Base-by-base conservation (phyloP, 805 yeast species). In the Wickerhamiella azymoides region DNA sequence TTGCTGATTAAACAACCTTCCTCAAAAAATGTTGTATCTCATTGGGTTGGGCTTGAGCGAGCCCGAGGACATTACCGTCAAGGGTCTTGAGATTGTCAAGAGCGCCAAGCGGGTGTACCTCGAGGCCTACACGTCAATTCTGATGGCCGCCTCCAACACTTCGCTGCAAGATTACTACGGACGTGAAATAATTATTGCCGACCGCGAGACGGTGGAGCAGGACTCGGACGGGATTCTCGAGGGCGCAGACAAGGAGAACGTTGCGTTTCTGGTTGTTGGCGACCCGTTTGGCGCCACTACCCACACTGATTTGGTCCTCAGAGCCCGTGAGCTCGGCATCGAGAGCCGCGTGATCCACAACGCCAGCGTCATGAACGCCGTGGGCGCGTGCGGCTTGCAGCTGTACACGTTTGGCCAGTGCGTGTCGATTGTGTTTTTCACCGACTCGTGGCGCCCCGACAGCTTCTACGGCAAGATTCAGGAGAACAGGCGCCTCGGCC, bases 221-320 rank as follows among this genome's bases (percentile, higher is more conserved):
- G 93, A 89, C 7, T 78, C 92, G 24, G 97, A 88, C 57, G 71
- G 73, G 35, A 92, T 89, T 49, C 68, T 89, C 51, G 80, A 68
- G 17, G 78, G 76, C 49, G 96, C 93, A 1, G 75, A 81, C 27
- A 69, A 64, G 18, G 89, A 81, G 46, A 96, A 92, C 60, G 73
- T 89, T 60, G 97, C 96, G 0, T 86, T 89, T 55, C 70, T 92
- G 52, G 98, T 92, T 17, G 98, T 89, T 24, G 98, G 98, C 30
- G 98, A 89, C 62, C 94, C 89, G 28, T 89, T 85, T 59, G 98
- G 98, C 28, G 98, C 98, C 27, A 89, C 98, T 4, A 89, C 98
- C 0, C 98, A 89, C 65, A 85, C 96, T 0, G 98, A 92, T 66
- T 71, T 89, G 51, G 84, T 88, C 36, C 73, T 89, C 49, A 72